Evolutionary conservation across 176 grass and related monocot genomes (phyloP).

Genomic region (Saccharum spontaneum): DNA sequence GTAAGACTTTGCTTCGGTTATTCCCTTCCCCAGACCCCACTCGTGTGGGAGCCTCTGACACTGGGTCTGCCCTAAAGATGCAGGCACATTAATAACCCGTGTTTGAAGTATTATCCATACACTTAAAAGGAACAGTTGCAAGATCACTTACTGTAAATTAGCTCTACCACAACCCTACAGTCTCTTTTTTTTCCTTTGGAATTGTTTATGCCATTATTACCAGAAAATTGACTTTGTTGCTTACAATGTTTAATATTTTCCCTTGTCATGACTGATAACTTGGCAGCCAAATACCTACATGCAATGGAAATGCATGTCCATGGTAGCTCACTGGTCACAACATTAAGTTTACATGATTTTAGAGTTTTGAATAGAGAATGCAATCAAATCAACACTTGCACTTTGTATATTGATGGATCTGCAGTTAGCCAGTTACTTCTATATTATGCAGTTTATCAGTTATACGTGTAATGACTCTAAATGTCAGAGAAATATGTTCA

Average conservation of each 20-base stretch:
- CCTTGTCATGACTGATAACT: conserved; percentile 5
- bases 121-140: background rate
- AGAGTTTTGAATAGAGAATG: background rate
- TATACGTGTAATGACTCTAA: background rate
- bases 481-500: conserved; percentile 6
- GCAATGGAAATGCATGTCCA: conserved; percentile 1
- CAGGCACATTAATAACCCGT: background rate
- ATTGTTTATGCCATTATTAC: conserved; percentile 1
- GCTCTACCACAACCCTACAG: background rate
- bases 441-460: background rate
- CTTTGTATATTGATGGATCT: background rate
- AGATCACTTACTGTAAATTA: background rate
- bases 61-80: too few relatives aligned
- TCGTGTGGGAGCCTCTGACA: too few relatives aligned
- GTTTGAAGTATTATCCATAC: too few relatives aligned
- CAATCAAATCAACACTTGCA: background rate
- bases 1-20: too few relatives aligned
- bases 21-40: too few relatives aligned
- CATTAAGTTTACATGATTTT: conserved; percentile 12
- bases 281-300: background rate
- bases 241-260: background rate
- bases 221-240: background rate
- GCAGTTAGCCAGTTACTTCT: background rate
- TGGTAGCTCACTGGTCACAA: background rate
- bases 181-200: background rate